Conservation (phyloP, 345 rosid genomes). For the Salix brachista region DNA sequence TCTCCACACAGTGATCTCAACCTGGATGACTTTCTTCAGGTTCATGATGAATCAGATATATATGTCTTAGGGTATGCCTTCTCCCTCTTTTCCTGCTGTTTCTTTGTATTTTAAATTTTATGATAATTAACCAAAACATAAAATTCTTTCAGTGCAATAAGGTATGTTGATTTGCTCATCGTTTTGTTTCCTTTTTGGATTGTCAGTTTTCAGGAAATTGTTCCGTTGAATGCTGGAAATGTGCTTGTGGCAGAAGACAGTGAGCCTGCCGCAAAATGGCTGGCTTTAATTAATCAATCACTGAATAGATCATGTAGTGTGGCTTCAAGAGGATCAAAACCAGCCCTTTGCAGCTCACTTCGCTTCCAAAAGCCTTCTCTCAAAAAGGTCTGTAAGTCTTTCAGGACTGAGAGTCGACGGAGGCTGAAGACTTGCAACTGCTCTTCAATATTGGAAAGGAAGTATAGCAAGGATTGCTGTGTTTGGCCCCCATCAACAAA, state of each 20-base stretch:
- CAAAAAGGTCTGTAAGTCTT: constrained; percentile 67
- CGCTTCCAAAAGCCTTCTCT: constrained; percentile 81
- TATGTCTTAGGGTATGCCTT: constrained; percentile 73
- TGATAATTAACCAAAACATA: background rate
- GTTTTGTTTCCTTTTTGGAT: background rate
- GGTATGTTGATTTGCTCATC: background rate
- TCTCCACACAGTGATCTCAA: constrained; percentile 59
- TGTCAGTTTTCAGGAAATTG: constrained; percentile 92
- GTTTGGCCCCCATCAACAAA: constrained; percentile 56
- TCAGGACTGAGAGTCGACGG: constrained; percentile 66
- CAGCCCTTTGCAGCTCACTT: constrained; percentile 47
- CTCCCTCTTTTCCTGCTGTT: background rate
- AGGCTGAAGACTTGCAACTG: constrained; percentile 87
- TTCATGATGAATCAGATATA: constrained; percentile 54
- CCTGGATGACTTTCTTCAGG: constrained; percentile 68
- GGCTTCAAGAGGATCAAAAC: constrained; percentile 27
- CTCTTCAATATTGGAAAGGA: constrained; percentile 48
- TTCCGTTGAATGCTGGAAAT: constrained; percentile 95
- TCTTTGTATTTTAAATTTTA: background rate
- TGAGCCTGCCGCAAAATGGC: constrained; percentile 94
- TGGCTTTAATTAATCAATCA: constrained; percentile 64
- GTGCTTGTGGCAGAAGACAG: constrained; percentile 88
- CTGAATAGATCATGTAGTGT: constrained; percentile 49
- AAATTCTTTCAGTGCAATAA: background rate
- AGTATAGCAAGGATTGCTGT: constrained; percentile 61